Conservation (phyloP, 345 rosid species). For the Alliaria petiolata region DNA sequence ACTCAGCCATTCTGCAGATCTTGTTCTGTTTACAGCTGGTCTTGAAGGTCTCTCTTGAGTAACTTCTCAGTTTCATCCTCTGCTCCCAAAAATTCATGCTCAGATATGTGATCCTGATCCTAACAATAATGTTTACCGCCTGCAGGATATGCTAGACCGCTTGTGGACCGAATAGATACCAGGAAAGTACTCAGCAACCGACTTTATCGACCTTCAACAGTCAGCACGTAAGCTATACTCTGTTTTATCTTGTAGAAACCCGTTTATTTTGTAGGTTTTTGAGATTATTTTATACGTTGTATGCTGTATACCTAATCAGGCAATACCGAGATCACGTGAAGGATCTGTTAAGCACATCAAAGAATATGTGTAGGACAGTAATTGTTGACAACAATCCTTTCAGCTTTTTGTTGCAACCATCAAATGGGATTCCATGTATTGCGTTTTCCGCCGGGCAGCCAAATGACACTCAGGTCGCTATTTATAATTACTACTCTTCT, state of each 20-base stretch:
- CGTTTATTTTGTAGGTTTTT: neutral
- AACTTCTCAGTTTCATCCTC: conserved; percentile 5
- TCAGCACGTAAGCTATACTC: conserved; percentile 68
- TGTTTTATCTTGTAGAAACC: neutral
- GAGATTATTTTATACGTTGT: neutral
- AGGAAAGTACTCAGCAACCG: conserved; percentile 65
- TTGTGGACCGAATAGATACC: conserved; percentile 78
- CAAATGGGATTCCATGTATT: conserved; percentile 94
- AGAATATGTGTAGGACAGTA: conserved; percentile 70
- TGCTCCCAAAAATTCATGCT: neutral
- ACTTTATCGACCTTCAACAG: conserved; percentile 95
- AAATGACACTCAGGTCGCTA: conserved; percentile 65
- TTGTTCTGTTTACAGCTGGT: conserved; percentile 89
- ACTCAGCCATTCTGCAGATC: conserved; percentile 76
- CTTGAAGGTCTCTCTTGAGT: conserved; percentile 68
- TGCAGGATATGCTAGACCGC: conserved; percentile 93
- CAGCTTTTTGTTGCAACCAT: conserved; percentile 92
- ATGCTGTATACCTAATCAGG: conserved; percentile 34
- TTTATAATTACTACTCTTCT: neutral
- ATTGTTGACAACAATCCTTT: conserved; percentile 96
- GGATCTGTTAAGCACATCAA: conserved; percentile 76
- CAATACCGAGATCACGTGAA: conserved; percentile 84
- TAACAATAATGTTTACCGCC: neutral
- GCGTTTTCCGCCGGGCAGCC: conserved; percentile 88
- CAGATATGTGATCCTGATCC: neutral